Evolutionary conservation across 192 early-diverging fungal genomes (phyloP).

Genomic region (Borealophlyctis nickersoniae): DNA sequence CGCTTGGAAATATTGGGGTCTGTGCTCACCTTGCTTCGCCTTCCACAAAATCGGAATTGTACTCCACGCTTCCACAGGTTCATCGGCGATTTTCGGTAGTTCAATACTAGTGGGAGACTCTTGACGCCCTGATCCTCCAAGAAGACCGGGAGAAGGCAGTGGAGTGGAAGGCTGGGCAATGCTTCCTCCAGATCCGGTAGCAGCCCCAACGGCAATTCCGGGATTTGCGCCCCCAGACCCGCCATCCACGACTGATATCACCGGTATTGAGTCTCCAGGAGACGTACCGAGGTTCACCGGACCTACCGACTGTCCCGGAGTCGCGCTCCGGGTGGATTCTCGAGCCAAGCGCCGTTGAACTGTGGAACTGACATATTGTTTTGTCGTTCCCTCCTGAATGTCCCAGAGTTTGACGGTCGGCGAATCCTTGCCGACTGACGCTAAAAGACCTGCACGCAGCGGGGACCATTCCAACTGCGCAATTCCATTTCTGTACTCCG

Average conservation of each 20-base stretch:
- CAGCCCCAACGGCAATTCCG: not conserved
- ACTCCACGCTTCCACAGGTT: not conserved
- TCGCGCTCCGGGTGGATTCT: not conserved
- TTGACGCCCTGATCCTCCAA: too few relatives aligned
- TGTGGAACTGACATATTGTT: not conserved
- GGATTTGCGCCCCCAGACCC: not conserved
- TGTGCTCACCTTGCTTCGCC: conserved; percentile 18
- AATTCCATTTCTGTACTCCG: conserved; percentile 38
- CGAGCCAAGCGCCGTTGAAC: not conserved
- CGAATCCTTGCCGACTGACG: conserved; percentile 53
- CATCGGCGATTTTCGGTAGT: too few relatives aligned
- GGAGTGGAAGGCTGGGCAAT: too few relatives aligned
- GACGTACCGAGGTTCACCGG: not conserved
- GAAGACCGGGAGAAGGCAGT: too few relatives aligned
- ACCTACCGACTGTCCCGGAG: not conserved
- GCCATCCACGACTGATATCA: not conserved
- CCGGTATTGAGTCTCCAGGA: not conserved
- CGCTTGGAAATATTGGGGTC: conserved; percentile 7
- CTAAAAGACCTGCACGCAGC: conserved; percentile 55
- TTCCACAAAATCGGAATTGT: conserved; percentile 26
- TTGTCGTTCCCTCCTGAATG: conserved; percentile 55
- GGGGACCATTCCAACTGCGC: conserved; percentile 61
- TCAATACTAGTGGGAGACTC: too few relatives aligned
- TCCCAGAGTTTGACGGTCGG: conserved; percentile 58
- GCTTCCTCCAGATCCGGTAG: not conserved